phyloP scores from a whole-genome alignment of 2,329 filamentous ascomycete species.

The Trichoderma guizhouense region DNA sequence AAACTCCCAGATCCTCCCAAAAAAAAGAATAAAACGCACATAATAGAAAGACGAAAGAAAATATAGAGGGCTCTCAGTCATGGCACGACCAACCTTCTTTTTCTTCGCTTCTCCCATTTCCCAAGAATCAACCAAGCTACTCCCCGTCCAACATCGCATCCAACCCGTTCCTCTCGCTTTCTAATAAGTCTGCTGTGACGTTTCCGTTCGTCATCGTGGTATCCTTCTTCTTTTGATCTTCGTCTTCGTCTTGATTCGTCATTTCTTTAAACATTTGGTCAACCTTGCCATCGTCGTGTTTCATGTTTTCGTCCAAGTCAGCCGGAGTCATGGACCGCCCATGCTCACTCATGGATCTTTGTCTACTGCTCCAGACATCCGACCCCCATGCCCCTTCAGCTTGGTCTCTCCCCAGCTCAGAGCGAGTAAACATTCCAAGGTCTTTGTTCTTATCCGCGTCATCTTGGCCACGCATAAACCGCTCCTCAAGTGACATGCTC shows the following conservation, averaged over 20 bases:
- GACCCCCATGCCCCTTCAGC: slow-evolving; percentile 51
- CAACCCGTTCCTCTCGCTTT: slow-evolving; percentile 46
- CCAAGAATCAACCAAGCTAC: slow-evolving; percentile 24
- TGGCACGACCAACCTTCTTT: neutral
- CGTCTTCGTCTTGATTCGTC: slow-evolving; percentile 52
- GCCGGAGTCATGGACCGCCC: slow-evolving; percentile 28
- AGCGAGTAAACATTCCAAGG: slow-evolving; percentile 51
- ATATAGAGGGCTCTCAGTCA: neutral
- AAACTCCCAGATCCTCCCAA: slow-evolving; percentile 12
- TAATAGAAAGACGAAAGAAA: neutral
- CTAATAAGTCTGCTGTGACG: slow-evolving; percentile 42
- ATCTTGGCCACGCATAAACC: slow-evolving; percentile 46
- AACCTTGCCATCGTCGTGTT: slow-evolving; percentile 45
- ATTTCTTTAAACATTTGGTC: slow-evolving; percentile 56
- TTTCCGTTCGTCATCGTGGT: slow-evolving; percentile 26
- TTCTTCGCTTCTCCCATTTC: neutral
- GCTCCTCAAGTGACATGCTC: slow-evolving; percentile 47
- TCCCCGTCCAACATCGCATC: slow-evolving; percentile 45
- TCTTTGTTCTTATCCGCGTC: slow-evolving; percentile 48
- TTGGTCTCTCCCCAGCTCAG: slow-evolving; percentile 47
- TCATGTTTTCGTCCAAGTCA: slow-evolving; percentile 32
- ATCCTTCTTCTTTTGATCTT: slow-evolving; percentile 39
- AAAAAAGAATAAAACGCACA: neutral
- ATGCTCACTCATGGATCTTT: slow-evolving; percentile 29
- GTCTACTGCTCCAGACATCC: slow-evolving; percentile 43